A percentile compares a stretch with the other conserved stretches of the same genome.
phyloP scores from a whole-genome alignment of 257 asterid species.

The Voacanga thouarsii region DNA sequence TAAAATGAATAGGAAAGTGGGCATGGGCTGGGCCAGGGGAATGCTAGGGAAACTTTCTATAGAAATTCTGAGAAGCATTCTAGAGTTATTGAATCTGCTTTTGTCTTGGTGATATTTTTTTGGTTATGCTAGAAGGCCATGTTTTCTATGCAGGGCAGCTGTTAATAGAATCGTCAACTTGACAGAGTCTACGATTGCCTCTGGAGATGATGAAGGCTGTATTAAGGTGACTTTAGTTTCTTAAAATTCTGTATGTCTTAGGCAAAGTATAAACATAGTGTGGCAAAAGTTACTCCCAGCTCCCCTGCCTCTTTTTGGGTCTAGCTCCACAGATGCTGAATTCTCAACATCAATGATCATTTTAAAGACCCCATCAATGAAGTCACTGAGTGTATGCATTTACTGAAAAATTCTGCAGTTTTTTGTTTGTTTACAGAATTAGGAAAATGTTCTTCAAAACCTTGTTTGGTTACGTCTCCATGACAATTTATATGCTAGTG shows the following conservation, averaged over 20 bases:
- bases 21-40: background rate
- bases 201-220: constrained; percentile 91
- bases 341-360: background rate
- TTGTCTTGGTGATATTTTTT: background rate
- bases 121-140: background rate
- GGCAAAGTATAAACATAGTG: background rate
- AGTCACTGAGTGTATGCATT: background rate
- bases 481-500: background rate
- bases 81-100: background rate
- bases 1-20: background rate
- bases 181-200: constrained; percentile 80
- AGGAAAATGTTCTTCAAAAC: background rate
- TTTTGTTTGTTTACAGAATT: background rate
- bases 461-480: background rate
- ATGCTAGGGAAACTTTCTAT: background rate
- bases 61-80: background rate
- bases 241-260: background rate
- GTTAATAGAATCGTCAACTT: constrained; percentile 75
- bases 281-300: background rate
- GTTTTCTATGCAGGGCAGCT: constrained; percentile 58
- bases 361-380: background rate
- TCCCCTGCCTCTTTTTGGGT: background rate
- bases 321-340: background rate
- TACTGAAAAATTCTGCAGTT: background rate
- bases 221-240: constrained; percentile 54